A percentile compares a stretch with the other conserved stretches of the same genome.
These are phyloP conservation scores for Bacidia rubella DNA, from an alignment of 495 filamentous ascomycete genomes.

Conservation along the genomic window DNA sequence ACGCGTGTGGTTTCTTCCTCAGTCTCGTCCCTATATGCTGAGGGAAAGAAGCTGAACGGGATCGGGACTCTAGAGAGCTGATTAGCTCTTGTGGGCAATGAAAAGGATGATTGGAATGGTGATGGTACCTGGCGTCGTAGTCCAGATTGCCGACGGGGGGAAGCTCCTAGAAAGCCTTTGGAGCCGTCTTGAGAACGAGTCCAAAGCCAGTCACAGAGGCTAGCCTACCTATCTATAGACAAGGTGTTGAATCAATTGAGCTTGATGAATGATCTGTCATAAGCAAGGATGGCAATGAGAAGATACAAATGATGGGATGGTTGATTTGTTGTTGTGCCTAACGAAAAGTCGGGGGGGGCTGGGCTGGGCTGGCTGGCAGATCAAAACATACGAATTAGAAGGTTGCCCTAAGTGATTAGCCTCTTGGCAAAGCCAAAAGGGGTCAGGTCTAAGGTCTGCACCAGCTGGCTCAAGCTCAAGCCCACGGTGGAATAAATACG, in stretches of 20 bases:
- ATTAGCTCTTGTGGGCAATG: neutral
- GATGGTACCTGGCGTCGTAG: slow-evolving; percentile 72
- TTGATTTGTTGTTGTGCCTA: no score
- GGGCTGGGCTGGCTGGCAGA: no score
- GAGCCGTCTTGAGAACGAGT: slow-evolving; percentile 56
- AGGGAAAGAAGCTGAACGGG: slow-evolving; percentile 99
- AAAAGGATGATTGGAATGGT: neutral
- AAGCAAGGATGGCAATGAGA: no score
- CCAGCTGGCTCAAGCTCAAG: no score
- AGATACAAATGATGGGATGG: no score
- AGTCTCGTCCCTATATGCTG: slow-evolving; percentile 86
- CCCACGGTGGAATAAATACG: no score
- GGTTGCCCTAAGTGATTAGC: no score
- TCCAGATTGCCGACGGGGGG: slow-evolving; percentile 91
- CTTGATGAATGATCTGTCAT: no score
- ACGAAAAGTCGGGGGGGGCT: no score
- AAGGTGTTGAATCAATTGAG: neutral
- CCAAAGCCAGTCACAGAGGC: slow-evolving; percentile 95
- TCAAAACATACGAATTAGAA: no score
- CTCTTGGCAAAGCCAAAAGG: no score
- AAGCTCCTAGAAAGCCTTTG: slow-evolving; percentile 91
- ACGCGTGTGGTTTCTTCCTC: slow-evolving; percentile 55
- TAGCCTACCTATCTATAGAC: neutral
- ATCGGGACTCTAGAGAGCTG: slow-evolving; percentile 64
- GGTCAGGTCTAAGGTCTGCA: no score